Base-by-base conservation (phyloP, 2,329 filamentous ascomycete genomes). In the Neopestalotiopsis sp. region DNA sequence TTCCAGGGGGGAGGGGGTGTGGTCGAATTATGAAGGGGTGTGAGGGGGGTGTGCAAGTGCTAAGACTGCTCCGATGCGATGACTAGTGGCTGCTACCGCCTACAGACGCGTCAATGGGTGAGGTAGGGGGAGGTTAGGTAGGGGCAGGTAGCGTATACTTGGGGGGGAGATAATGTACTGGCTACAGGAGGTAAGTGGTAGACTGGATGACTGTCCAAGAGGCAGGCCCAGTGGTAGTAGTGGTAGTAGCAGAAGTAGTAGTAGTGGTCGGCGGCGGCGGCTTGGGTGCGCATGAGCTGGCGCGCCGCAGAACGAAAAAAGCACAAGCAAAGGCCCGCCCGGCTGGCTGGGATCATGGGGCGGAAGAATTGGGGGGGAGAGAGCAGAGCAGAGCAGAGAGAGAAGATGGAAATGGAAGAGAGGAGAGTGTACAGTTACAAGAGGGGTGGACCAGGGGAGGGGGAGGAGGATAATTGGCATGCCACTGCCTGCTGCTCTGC, bases 301-400 rank as follows among this genome's bases (percentile, higher is more conserved):
- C 65, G 65, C 65, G 42, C 65, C 30, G 40, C 13, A 24, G 20
- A 34, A 59, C 24, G 6, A 53, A 53, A 53, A 53, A 53, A 53
- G 6, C 34, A 49, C 17, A 53, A 53, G 45, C 45, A 53, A 17
- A 53, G 45, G 45, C 45, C 45, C 45, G 45, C 45, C 42, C 24
- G 32, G 30, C 66, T 62, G 17, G 66, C 66, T 62, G 17, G 66
- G 66, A 63, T 63, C 66, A 67, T 67, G 66, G 66, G 34, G 57
- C 57, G 58, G 66, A 67, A 53, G 45, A 53, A 53, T 53, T 53
- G 45, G 45, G 17, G 20, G 45, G 24, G 45, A 53, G 5, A 24
- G 24, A 24, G 58, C n/a, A 7, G 13, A n/a, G 1, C 13, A 56
- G 49, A 24, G 49, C 24, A n/a, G 49, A 24, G 49, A 7, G 49